A percentile compares a stretch with the other conserved stretches of the same genome.
phyloP scores from a whole-genome alignment of 208 protist genomes.

The Lotmaria passim region DNA sequence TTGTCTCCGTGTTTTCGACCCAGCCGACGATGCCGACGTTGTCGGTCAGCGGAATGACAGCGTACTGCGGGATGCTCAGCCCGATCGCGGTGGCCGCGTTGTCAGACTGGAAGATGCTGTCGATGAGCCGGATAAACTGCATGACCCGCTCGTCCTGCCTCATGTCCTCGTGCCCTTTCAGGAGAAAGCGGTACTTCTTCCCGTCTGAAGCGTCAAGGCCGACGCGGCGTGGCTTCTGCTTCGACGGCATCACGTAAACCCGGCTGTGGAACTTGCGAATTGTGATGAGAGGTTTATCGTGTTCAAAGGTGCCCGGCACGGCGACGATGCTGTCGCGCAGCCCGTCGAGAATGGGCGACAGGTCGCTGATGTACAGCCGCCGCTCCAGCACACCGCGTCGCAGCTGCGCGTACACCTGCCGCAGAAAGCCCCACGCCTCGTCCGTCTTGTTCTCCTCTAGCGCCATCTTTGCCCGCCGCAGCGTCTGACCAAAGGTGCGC shows the following conservation, averaged over 20 bases:
- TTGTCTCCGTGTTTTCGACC: conserved; percentile 98
- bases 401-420: conserved; percentile 87
- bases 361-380: conserved; percentile 82
- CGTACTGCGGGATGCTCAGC: conserved; percentile 95
- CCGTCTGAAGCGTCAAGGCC: conserved; percentile 97
- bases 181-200: conserved; percentile 96
- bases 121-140: conserved; percentile 99
- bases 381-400: conserved; percentile 75
- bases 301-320: conserved; percentile 97
- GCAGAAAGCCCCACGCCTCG: conserved; percentile 77
- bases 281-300: conserved; percentile 89
- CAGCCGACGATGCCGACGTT: conserved; percentile 99
- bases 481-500: conserved; percentile 69
- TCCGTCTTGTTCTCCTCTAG: conserved; percentile 63
- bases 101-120: conserved; percentile 96
- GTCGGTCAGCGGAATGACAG: conserved; percentile 99
- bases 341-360: conserved; percentile 94
- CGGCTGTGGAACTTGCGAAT: conserved; percentile 94
- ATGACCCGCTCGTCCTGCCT: conserved; percentile 99
- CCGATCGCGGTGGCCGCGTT: conserved; percentile 83
- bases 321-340: conserved; percentile 96
- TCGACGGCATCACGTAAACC: conserved; percentile 98
- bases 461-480: conserved; percentile 61
- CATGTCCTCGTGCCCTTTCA: conserved; percentile 99
- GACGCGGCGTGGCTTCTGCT: conserved; percentile 99